A percentile compares a stretch with the other conserved stretches of the same genome.
Conservation (phyloP, 768 basidiomycete species). For the Russula sp. region DNA sequence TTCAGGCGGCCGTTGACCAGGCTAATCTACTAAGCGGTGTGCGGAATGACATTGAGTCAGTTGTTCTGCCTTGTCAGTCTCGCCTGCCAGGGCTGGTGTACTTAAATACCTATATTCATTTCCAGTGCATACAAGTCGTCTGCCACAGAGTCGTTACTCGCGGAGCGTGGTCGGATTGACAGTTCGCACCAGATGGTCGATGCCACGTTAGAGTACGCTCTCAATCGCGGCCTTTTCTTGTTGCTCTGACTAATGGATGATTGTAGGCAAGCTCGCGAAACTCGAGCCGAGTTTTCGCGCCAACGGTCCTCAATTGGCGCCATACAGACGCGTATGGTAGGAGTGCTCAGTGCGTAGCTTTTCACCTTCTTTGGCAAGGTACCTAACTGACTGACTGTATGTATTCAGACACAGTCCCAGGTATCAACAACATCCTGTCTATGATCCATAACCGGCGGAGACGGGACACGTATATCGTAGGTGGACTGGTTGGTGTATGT, state of each 20-base stretch:
- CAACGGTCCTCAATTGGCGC: constrained; percentile 73
- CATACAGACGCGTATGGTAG: constrained; percentile 81
- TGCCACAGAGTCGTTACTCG: constrained; percentile 79
- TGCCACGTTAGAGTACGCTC: constrained; percentile 74
- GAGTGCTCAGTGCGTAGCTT: constrained; percentile 63
- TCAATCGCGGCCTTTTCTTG: neutral
- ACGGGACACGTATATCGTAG: constrained; percentile 86
- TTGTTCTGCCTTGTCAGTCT: constrained; percentile 33
- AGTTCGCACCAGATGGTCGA: constrained; percentile 95
- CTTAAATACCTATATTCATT: constrained; percentile 5
- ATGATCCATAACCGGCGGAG: constrained; percentile 93
- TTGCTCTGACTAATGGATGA: neutral
- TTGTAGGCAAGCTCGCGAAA: constrained; percentile 92
- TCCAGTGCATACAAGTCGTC: constrained; percentile 87
- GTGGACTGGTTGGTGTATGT: constrained; percentile 83
- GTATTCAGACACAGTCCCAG: constrained; percentile 78
- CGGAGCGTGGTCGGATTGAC: constrained; percentile 87
- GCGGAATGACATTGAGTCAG: constrained; percentile 93
- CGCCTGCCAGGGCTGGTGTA: neutral
- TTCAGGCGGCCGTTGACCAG: constrained; percentile 79
- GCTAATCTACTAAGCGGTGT: constrained; percentile 87
- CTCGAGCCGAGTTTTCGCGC: constrained; percentile 84
- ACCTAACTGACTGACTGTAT: neutral
- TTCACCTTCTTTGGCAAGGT: neutral
- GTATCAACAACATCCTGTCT: constrained; percentile 81